Evolutionary conservation across 1,139 yeast species (phyloP).

Genomic region (Eremothecium sinecaudum): DNA sequence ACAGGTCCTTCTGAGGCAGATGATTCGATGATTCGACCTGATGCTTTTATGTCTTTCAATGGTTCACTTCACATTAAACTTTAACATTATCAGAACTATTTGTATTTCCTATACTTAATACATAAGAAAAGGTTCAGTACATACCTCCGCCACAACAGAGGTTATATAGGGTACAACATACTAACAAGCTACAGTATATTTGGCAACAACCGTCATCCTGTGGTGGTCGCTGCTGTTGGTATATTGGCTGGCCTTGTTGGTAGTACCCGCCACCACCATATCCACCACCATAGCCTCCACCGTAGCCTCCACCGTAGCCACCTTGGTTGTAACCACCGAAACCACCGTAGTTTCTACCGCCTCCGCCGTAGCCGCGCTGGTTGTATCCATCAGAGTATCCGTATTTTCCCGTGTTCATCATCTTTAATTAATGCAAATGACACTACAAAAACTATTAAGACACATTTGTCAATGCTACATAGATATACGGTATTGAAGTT

Average conservation of each 20-base stretch:
- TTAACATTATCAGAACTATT: too few species aligned
- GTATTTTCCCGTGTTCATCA: neutral
- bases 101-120: too few species aligned
- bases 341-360: neutral
- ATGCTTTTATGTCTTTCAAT: too few species aligned
- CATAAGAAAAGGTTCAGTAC: too few species aligned
- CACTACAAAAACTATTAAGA: neutral
- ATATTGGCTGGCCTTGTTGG: conserved; percentile 33
- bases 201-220: conserved; percentile 31
- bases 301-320: neutral
- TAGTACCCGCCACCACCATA: conserved; percentile 1
- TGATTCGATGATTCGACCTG: too few species aligned
- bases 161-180: conserved; percentile 34
- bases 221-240: conserved; percentile 34
- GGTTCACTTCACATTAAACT: too few species aligned
- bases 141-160: conserved; percentile 30
- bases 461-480: neutral
- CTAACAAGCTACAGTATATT: conserved; percentile 33
- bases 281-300: neutral
- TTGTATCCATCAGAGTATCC: neutral
- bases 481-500: too few species aligned
- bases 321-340: neutral
- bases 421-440: neutral
- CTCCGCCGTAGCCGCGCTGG: neutral
- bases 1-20: too few species aligned